Evolutionary conservation across 345 rosid species (phyloP), one percentile per base, ranked within the genome.

Genomic region (Punica granatum): DNA sequence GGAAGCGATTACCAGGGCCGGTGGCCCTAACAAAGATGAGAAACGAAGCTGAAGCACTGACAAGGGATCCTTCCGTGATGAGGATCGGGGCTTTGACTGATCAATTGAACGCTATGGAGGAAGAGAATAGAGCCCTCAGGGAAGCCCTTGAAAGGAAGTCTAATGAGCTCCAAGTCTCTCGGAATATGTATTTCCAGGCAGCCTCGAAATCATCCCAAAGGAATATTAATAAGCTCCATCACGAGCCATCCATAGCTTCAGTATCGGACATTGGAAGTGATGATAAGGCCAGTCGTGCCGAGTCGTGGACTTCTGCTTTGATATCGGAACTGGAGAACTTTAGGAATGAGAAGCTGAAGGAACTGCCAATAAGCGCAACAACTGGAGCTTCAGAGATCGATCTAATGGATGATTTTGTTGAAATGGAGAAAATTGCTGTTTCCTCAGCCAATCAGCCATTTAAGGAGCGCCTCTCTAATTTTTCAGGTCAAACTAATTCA

Each of bases 401-500:
- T 72, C 81, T 94, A 74, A 87, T 90, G 99, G 96, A 94, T 71
- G 99, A 90, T 75, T 94, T 94, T 76, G 90, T 77, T 32, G 99
- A 94, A 81, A 94, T 94, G 96, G 99, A 94, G 80, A 89, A 80
- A 64, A 71, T 90, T 51, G 97, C 94, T 1, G 74, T 83, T 36
- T 85, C 78, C 72, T 77, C 90, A 33, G 83, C 72, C 49, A 77
- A 85, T 63, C 77, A 82, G 44, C 78, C 76, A 69, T 75, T 79
- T 35, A 79, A 63, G 71, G 41, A 37, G 6, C 41, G 41, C 11
- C 11, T 37, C 6, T 37, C 41, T 37, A 37, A 37, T 37, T 37
- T 37, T 37, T 37, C 41, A 4, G 31, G 61, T 56, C 61, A 23
- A 21, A 56, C 28, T 31, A 31, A 56, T 23, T n/a, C 61, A 14